phyloP scores from a whole-genome alignment of 768 basidiomycete species.

The Rhodotorula diobovata region DNA sequence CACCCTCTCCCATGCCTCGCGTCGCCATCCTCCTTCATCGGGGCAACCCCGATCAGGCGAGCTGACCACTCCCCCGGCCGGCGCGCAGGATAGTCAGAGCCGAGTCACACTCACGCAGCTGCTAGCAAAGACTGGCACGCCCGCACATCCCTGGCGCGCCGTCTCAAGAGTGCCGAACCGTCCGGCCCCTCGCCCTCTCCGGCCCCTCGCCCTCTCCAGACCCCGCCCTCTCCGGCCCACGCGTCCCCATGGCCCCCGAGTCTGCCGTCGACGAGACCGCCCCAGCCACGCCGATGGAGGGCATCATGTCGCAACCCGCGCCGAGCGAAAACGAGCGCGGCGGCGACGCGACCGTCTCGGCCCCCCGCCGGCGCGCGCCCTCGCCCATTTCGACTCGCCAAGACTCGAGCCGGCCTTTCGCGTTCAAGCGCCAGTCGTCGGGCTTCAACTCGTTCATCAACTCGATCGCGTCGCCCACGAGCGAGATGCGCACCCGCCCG shows the following conservation, averaged over 20 bases:
- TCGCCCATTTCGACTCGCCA: neutral
- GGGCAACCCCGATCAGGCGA: too few species aligned
- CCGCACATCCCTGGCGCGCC: too few species aligned
- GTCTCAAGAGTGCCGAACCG: too few species aligned
- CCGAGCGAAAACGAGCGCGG: neutral
- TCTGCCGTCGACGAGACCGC: neutral
- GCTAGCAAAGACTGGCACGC: too few species aligned
- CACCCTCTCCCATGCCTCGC: too few species aligned
- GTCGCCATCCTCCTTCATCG: too few species aligned
- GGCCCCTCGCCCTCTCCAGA: neutral
- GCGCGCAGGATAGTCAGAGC: too few species aligned
- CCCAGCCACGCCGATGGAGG: neutral
- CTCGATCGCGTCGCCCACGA: conserved; percentile 26
- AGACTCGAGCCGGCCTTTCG: conserved; percentile 11
- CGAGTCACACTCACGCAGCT: too few species aligned
- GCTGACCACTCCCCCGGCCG: too few species aligned
- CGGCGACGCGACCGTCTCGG: neutral
- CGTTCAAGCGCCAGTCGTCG: conserved; percentile 24
- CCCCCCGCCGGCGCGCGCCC: neutral
- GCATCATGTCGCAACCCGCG: too few species aligned
- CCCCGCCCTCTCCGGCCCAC: too few species aligned
- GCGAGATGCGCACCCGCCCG: conserved; percentile 17
- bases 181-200: neutral
- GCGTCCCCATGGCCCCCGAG: neutral
- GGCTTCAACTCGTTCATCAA: conserved; percentile 24